Percentiles rank a stretch among this genome's conserved stretches.
Evolutionary conservation across 495 filamentous ascomycete species (phyloP).

Genomic region (Venustampulla echinocandica): DNA sequence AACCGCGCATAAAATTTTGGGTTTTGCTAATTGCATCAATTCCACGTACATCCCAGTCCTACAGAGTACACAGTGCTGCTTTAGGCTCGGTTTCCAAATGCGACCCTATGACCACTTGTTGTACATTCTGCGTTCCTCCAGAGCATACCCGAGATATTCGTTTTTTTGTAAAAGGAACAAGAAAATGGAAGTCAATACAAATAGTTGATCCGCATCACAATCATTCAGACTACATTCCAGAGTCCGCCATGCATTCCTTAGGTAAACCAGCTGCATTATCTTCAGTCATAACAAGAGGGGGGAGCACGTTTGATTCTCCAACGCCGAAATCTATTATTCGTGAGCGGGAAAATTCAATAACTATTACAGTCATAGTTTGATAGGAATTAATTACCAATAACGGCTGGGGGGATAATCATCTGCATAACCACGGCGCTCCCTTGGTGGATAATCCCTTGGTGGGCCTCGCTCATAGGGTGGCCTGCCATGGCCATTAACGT

Average conservation of each 20-base stretch:
- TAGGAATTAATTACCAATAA: constrained; percentile 25
- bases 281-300: constrained; percentile 6
- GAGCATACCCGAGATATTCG: background rate
- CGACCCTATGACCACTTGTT: background rate
- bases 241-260: background rate
- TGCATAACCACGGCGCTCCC: constrained; percentile 37
- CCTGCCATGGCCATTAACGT: constrained; percentile 48
- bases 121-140: background rate
- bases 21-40: too few relatives aligned
- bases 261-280: background rate
- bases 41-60: too few relatives aligned
- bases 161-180: background rate
- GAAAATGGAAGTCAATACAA: background rate
- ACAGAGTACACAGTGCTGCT: constrained; percentile 6
- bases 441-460: constrained; percentile 44
- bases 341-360: too few relatives aligned
- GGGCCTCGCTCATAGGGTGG: constrained; percentile 50
- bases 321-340: too few relatives aligned
- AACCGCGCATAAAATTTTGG: too few relatives aligned
- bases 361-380: too few relatives aligned
- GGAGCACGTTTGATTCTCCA: too few relatives aligned
- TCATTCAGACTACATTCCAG: constrained; percentile 5
- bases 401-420: constrained; percentile 31
- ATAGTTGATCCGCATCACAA: constrained; percentile 1
- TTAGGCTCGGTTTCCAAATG: background rate